Base-by-base conservation (phyloP, 2,329 filamentous ascomycete species). In the Xenoacremonium recifei region DNA sequence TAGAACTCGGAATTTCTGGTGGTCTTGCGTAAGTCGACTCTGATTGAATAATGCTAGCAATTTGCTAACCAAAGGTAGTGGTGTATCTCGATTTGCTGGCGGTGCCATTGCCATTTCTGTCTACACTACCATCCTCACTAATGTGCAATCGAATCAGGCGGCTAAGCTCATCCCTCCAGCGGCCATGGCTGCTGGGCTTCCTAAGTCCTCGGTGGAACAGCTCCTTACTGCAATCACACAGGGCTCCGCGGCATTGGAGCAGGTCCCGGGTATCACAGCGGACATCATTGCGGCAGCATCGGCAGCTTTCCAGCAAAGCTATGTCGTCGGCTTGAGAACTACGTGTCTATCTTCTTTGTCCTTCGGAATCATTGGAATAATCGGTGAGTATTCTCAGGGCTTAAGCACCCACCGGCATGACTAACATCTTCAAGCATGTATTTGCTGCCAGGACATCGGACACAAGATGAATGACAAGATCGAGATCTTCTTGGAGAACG, bases 31-130 rank as follows among this genome's bases (percentile, higher is more conserved):
- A 30, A 5, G 35, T 35, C 18, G n/a, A n/a, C n/a, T n/a, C n/a
- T n/a, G n/a, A n/a, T n/a, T n/a, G n/a, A n/a, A 21, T 33, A 10
- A 9, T 15, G 71, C 12, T 72, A 10, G 61, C 64, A 51, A 31
- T 41, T 13, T n/a, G 11, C 36, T 45, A 9, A 40, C 27, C 6
- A 55, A n/a, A n/a, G n/a, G n/a, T n/a, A n/a, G 52, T 5, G 70
- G 70, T 17, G 65, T 70, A 4, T 64, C 67, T 19, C 61, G 70
- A 4, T 74, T 68, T 45, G 66, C 68, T 4, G 68, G 67, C 33
- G 69, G 69, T 18, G 59, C 66, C 9, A 61, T 73, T 37, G 68
- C 67, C 39, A 64, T 60, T 19, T 60, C 65, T 1, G 60, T 70
- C 19, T 73, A 71, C 49, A 61, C 61, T 11, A 68, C 69, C 4